Evolutionary conservation across 768 basidiomycete species (phyloP).

Genomic region (Nevesoporus exiguus): DNA sequence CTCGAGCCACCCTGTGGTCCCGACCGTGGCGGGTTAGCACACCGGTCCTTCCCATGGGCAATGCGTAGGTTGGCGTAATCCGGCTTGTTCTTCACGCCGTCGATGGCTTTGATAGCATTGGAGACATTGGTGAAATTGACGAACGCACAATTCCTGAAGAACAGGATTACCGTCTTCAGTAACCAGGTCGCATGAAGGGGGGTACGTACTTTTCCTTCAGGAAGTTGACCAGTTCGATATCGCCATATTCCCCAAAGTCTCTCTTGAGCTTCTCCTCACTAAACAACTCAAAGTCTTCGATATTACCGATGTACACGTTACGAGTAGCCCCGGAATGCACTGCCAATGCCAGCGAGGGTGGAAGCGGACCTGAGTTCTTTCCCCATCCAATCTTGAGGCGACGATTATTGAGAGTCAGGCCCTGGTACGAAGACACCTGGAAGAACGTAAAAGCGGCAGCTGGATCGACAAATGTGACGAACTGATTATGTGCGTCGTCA

Average conservation of each 20-base stretch:
- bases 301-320: conserved; percentile 94
- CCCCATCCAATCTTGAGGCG: conserved; percentile 98
- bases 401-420: conserved; percentile 88
- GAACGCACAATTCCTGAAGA: conserved; percentile 84
- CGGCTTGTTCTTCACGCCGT: conserved; percentile 86
- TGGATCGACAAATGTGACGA: conserved; percentile 95
- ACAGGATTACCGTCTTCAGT: background rate
- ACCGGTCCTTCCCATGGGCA: conserved; percentile 93
- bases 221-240: conserved; percentile 96
- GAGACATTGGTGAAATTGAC: conserved; percentile 94
- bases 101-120: conserved; percentile 98
- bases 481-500: conserved; percentile 42
- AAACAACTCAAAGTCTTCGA: conserved; percentile 93
- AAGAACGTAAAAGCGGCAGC: conserved; percentile 91
- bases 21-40: conserved; percentile 87
- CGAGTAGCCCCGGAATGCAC: conserved; percentile 92
- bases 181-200: conserved; percentile 19
- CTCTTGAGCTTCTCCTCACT: conserved; percentile 84
- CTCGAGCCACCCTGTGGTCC: conserved; percentile 70
- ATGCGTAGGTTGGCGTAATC: conserved; percentile 90
- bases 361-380: conserved; percentile 87
- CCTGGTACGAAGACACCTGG: conserved; percentile 87
- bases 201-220: conserved; percentile 84
- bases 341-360: conserved; percentile 79
- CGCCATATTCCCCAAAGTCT: conserved; percentile 95